A percentile compares a stretch with the other conserved stretches of the same genome.
phyloP scores from a whole-genome alignment of 2,329 filamentous ascomycete species.

The Massarina eburnea region DNA sequence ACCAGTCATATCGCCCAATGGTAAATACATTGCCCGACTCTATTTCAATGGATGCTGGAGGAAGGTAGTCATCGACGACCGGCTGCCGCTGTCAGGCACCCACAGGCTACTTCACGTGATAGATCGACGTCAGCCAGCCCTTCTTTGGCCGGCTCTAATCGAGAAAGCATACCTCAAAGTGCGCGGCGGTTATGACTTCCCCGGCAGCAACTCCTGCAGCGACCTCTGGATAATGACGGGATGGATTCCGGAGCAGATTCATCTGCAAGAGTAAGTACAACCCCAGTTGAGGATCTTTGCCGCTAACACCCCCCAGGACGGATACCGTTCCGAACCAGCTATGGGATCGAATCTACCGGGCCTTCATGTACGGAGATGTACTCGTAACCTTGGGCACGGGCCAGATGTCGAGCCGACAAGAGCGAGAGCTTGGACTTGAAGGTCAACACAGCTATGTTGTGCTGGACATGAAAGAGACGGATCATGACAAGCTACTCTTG shows the following conservation, averaged over 20 bases:
- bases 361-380: slow-evolving; percentile 77
- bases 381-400: slow-evolving; percentile 90
- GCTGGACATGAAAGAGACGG: slow-evolving; percentile 70
- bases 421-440: slow-evolving; percentile 77
- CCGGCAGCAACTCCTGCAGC: slow-evolving; percentile 94
- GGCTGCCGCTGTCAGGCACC: slow-evolving; percentile 75
- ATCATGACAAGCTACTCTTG: slow-evolving; percentile 67
- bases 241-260: slow-evolving; percentile 96
- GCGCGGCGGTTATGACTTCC: slow-evolving; percentile 94
- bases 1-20: slow-evolving; percentile 71
- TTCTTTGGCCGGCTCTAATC: slow-evolving; percentile 88
- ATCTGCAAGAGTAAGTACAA: slow-evolving; percentile 68
- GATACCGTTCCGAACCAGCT: slow-evolving; percentile 74
- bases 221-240: slow-evolving; percentile 91
- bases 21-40: slow-evolving; percentile 89
- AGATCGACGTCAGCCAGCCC: slow-evolving; percentile 76
- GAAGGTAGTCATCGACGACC: slow-evolving; percentile 85
- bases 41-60: slow-evolving; percentile 95
- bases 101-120: slow-evolving; percentile 81
- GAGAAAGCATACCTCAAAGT: slow-evolving; percentile 98
- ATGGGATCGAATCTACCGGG: slow-evolving; percentile 75
- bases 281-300: not conserved
- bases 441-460: slow-evolving; percentile 95
- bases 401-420: slow-evolving; percentile 73
- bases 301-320: slow-evolving; percentile 55